Percentiles rank a stretch among this genome's conserved stretches.
These are phyloP conservation scores for Chenopodium suecicum DNA, from an alignment of 148 eudicot species.

Conservation along the genomic window DNA sequence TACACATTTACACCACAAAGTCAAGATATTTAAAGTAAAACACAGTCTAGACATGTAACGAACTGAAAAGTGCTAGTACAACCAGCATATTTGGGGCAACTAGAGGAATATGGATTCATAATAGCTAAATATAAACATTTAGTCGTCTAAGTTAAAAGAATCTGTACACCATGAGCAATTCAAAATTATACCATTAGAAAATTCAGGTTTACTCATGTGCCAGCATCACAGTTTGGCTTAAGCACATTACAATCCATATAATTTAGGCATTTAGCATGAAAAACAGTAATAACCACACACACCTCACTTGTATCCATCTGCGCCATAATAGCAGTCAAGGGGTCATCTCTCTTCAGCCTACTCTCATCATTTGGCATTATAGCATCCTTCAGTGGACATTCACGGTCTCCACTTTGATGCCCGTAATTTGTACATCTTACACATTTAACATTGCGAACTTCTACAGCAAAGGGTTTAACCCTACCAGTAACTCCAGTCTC, in stretches of 20 bases:
- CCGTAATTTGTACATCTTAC: constrained; percentile 86
- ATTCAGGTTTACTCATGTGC: not conserved
- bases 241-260: not conserved
- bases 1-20: not conserved
- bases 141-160: not conserved
- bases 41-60: not conserved
- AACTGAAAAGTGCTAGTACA: not conserved
- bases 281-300: constrained; percentile 5
- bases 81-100: not conserved
- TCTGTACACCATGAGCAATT: not conserved
- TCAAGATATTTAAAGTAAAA: not conserved
- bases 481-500: constrained; percentile 91
- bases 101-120: not conserved
- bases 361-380: constrained; percentile 98
- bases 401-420: constrained; percentile 99
- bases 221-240: not conserved
- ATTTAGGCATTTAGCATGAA: not conserved
- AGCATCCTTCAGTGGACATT: constrained; percentile 88
- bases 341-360: constrained; percentile 93
- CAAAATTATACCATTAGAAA: not conserved
- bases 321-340: constrained; percentile 83
- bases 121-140: not conserved
- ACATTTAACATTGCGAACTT: constrained; percentile 96
- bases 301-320: constrained; percentile 86
- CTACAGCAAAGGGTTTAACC: constrained; percentile 87